These are phyloP conservation scores for Rugonectria rugulosa DNA, from an alignment of 2,329 filamentous ascomycete genomes.

Conservation along the genomic window DNA sequence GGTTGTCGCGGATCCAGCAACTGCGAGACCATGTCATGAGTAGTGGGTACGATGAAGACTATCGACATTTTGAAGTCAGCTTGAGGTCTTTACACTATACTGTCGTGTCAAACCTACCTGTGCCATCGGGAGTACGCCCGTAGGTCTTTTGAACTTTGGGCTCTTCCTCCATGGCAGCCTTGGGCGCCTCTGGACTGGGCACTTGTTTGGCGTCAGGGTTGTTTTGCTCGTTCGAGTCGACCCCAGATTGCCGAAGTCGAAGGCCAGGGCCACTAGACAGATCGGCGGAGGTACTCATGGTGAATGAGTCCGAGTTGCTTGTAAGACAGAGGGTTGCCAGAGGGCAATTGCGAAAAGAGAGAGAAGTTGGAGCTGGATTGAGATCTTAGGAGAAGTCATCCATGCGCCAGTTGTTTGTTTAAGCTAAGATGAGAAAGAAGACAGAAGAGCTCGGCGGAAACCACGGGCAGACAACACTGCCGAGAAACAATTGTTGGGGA, in stretches of 20 bases:
- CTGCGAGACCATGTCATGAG: conserved; percentile 99
- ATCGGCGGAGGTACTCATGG: conserved; percentile 45
- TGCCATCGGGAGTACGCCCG: conserved; percentile 89
- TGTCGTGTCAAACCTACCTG: conserved; percentile 67
- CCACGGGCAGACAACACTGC: conserved; percentile 5
- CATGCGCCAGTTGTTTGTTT: neutral
- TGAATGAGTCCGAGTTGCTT: conserved; percentile 16
- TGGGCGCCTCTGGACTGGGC: conserved; percentile 23
- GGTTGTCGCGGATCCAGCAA: conserved; percentile 92
- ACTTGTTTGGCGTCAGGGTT: conserved; percentile 21
- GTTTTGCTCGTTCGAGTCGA: conserved; percentile 28
- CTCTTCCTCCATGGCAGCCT: conserved; percentile 21
- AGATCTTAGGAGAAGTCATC: neutral
- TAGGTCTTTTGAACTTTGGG: conserved; percentile 74
- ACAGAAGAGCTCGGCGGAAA: conserved; percentile 14
- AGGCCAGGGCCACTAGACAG: conserved; percentile 36
- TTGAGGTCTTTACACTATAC: conserved; percentile 15
- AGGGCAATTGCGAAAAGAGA: conserved; percentile 6
- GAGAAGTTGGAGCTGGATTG: neutral
- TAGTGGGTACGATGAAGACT: conserved; percentile 97
- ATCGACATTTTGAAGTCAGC: conserved; percentile 38
- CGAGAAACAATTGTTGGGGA: conserved; percentile 19
- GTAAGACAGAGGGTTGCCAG: conserved; percentile 8
- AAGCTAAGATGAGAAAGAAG: conserved; percentile 13
- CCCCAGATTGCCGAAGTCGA: conserved; percentile 40